Evolutionary conservation across 2,329 filamentous ascomycete species (phyloP).

Genomic region (Epichloe baconii): DNA sequence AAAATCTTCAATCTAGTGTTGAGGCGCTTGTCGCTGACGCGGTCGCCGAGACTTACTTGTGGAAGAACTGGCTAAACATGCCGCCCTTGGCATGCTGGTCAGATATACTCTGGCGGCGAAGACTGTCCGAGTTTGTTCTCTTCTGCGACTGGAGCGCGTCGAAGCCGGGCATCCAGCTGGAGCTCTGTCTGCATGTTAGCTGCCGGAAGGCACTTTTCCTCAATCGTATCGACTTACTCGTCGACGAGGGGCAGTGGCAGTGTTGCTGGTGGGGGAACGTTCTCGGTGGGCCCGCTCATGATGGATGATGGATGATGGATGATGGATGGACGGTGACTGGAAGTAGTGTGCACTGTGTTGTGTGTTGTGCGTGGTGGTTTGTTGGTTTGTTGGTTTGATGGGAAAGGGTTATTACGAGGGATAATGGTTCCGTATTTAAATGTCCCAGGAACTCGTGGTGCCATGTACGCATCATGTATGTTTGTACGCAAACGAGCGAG

Average conservation of each 20-base stretch:
- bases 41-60: constrained; percentile 31
- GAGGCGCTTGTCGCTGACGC: constrained; percentile 9
- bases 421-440: too few relatives aligned
- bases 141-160: constrained; percentile 39
- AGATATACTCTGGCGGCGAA: constrained; percentile 40
- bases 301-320: constrained; percentile 10
- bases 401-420: rapidly evolving
- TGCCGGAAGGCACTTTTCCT: too few relatives aligned
- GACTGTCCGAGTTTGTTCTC: constrained; percentile 29
- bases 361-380: too few relatives aligned
- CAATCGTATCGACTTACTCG: constrained; percentile 10
- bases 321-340: constrained; percentile 1
- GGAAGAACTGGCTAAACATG: constrained; percentile 42
- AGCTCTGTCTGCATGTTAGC: constrained; percentile 21
- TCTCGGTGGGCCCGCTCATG: constrained; percentile 18
- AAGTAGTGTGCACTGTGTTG: neutral
- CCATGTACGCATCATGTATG: too few relatives aligned
- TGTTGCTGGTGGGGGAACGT: constrained; percentile 7
- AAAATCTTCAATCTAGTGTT: neutral
- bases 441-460: too few relatives aligned
- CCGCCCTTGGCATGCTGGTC: constrained; percentile 38
- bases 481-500: too few relatives aligned
- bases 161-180: constrained; percentile 34
- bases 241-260: constrained; percentile 14
- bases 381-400: too few relatives aligned